Percentiles rank a stretch among this genome's conserved stretches.
These are phyloP conservation scores for Ceratopteris richardii DNA, from an alignment of 75 land plant species.

Conservation along the genomic window DNA sequence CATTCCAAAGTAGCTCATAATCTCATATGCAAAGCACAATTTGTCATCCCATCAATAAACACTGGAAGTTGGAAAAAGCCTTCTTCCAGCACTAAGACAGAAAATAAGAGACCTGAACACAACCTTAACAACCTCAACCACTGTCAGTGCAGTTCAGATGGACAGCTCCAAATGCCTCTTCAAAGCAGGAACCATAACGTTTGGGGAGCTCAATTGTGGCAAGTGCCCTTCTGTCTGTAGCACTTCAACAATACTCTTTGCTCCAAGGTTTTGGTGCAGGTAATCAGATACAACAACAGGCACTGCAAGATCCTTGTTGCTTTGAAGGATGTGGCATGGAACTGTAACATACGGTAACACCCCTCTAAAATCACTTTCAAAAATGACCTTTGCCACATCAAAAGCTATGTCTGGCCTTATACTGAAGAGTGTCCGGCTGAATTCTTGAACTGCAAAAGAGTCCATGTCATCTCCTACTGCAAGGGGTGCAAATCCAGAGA, in stretches of 20 bases:
- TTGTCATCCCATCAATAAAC: too few relatives aligned
- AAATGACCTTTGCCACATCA: constrained; percentile 57
- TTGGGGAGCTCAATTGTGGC: constrained; percentile 85
- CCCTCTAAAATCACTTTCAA: constrained; percentile 58
- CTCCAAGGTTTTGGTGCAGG: constrained; percentile 56
- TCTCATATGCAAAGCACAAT: too few relatives aligned
- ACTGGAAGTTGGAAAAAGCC: too few relatives aligned
- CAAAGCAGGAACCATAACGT: constrained; percentile 57
- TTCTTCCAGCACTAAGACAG: too few relatives aligned
- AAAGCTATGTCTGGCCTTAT: constrained; percentile 86
- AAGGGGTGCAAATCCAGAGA: constrained; percentile 82
- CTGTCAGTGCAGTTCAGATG: too few relatives aligned
- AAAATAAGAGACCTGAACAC: too few relatives aligned
- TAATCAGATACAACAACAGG: constrained; percentile 77
- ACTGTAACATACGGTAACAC: constrained; percentile 50
- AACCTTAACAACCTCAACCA: too few relatives aligned
- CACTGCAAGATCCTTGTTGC: constrained; percentile 79
- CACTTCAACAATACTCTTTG: constrained; percentile 68
- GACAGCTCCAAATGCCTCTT: constrained; percentile 26
- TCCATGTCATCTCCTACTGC: constrained; percentile 84
- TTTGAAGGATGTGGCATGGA: constrained; percentile 87
- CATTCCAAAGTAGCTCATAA: too few relatives aligned
- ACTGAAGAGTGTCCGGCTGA: constrained; percentile 83
- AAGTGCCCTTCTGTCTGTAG: constrained; percentile 79
- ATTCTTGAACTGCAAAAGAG: constrained; percentile 75